Evolutionary conservation across 2,329 filamentous ascomycete genomes (phyloP).

Genomic region (Stagonosporopsis chrysanthemi): DNA sequence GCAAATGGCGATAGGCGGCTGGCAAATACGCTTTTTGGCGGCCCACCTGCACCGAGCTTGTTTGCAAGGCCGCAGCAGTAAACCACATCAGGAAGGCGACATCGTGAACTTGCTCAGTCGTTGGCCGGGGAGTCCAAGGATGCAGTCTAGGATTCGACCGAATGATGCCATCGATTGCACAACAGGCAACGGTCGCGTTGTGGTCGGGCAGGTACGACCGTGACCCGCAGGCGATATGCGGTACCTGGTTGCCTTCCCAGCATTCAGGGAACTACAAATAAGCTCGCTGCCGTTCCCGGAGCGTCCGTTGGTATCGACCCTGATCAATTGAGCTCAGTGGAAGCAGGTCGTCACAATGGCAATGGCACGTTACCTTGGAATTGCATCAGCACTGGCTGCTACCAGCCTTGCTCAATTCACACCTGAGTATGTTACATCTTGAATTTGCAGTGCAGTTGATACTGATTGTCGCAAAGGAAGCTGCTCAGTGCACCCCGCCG

Average conservation of each 20-base stretch:
- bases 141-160: conserved; percentile 9
- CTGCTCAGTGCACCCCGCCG: conserved; percentile 78
- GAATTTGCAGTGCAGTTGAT: neutral
- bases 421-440: conserved; percentile 40
- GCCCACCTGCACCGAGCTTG: conserved; percentile 34
- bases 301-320: conserved; percentile 30
- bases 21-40: conserved; percentile 34
- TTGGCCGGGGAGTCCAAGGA: conserved; percentile 6
- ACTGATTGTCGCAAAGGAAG: conserved; percentile 28
- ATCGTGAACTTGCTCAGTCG: conserved; percentile 13
- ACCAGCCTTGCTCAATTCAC: conserved; percentile 44
- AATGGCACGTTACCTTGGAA: conserved; percentile 47
- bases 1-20: conserved; percentile 29
- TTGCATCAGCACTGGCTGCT: conserved; percentile 45
- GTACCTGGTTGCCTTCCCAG: conserved; percentile 20
- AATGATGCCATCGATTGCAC: conserved; percentile 32
- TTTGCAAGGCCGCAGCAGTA: conserved; percentile 29
- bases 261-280: conserved; percentile 31
- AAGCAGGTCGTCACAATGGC: conserved; percentile 38
- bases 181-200: conserved; percentile 14
- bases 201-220: conserved; percentile 23
- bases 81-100: conserved; percentile 33
- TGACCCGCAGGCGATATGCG: conserved; percentile 21
- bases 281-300: conserved; percentile 26
- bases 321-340: conserved; percentile 36